A percentile compares a stretch with the other conserved stretches of the same genome.
phyloP scores from a whole-genome alignment of 179 eudicot species.

The Vitellaria paradoxa region DNA sequence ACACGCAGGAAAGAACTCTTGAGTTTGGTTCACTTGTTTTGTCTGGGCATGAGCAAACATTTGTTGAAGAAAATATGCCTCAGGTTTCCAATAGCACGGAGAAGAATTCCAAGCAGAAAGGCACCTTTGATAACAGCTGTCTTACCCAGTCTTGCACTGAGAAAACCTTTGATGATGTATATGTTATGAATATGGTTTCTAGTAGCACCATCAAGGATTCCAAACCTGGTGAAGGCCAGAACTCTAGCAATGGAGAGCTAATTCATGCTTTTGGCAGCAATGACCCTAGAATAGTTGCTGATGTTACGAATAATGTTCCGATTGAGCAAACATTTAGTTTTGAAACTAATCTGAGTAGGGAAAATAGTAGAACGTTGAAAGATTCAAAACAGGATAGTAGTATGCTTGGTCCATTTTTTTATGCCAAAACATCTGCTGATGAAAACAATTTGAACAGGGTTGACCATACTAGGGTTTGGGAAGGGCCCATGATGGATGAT shows the following conservation, averaged over 20 bases:
- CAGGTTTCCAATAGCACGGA: slow-evolving; percentile 29
- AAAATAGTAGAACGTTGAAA: slow-evolving; percentile 31
- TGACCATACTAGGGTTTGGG: slow-evolving; percentile 45
- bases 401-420: slow-evolving; percentile 55
- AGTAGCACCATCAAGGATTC: slow-evolving; percentile 40
- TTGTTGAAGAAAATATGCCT: slow-evolving; percentile 31
- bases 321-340: slow-evolving; percentile 47
- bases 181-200: slow-evolving; percentile 30
- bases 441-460: slow-evolving; percentile 47
- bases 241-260: slow-evolving; percentile 34
- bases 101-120: slow-evolving; percentile 36
- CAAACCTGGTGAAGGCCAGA: slow-evolving; percentile 38
- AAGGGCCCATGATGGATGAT: slow-evolving; percentile 43
- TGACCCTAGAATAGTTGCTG: slow-evolving; percentile 36
- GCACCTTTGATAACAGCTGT: slow-evolving; percentile 31
- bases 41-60: slow-evolving; percentile 29
- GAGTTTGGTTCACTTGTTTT: slow-evolving; percentile 29
- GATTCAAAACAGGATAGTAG: slow-evolving; percentile 45
- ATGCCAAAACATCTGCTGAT: slow-evolving; percentile 37
- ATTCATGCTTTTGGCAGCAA: slow-evolving; percentile 50
- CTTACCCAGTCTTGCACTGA: slow-evolving; percentile 36
- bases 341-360: slow-evolving; percentile 38
- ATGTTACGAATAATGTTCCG: slow-evolving; percentile 41
- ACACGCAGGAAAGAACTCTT: slow-evolving; percentile 27
- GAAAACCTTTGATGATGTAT: slow-evolving; percentile 34